Conservation (phyloP, 192 early-diverging fungal species). For the Umbelopsis vinacea region DNA sequence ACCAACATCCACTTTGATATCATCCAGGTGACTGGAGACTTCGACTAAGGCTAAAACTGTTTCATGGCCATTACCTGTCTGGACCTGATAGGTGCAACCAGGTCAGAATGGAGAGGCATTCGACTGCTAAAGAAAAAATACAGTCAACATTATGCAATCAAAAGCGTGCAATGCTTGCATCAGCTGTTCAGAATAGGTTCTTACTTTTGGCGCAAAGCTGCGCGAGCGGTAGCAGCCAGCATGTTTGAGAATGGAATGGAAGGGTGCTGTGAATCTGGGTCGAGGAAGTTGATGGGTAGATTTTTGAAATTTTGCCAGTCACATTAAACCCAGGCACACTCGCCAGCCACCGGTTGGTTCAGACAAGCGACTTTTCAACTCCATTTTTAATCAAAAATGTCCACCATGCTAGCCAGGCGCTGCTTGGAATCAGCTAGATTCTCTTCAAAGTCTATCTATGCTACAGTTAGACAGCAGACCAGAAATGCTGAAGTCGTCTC, state of each 20-base stretch:
- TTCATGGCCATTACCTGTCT: background rate
- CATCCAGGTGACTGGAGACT: no score
- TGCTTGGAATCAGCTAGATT: constrained; percentile 1
- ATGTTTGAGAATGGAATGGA: background rate
- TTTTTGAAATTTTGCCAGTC: background rate
- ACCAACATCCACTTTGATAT: no score
- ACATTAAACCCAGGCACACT: background rate
- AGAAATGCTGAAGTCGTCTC: constrained; percentile 16
- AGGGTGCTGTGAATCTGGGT: no score
- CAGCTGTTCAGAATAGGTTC: background rate
- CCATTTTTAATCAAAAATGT: background rate
- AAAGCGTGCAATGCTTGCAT: background rate
- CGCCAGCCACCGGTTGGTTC: background rate
- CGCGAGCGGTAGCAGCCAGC: constrained; percentile 16
- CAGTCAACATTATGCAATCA: background rate
- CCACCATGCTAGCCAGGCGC: constrained; percentile 8
- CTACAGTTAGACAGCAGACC: background rate
- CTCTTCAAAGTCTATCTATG: background rate
- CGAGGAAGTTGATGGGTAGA: background rate
- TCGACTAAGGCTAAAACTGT: no score
- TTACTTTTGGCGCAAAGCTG: constrained; percentile 12
- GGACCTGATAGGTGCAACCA: background rate
- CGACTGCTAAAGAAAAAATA: background rate
- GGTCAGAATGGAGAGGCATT: background rate
- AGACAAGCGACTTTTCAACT: background rate